Base-by-base conservation (phyloP, 1,284 basidiomycete species). In the Rhodotorula sp. region DNA sequence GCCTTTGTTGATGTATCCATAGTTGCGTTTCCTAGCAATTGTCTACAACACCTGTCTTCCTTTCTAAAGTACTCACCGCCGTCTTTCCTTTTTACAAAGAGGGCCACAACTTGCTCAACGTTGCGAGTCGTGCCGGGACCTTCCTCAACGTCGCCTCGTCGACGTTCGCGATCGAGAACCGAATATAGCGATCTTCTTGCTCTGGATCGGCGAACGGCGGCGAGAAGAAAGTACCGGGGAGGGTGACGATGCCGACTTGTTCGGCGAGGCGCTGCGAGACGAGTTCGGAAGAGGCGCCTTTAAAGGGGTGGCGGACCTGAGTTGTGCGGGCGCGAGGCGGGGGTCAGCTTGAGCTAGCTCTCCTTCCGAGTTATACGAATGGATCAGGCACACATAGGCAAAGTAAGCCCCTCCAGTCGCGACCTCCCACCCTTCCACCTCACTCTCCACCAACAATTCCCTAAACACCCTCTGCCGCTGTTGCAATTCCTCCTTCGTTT, bases 141-240 rank as follows among this genome's bases (percentile, higher is more conserved):
- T 81, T 79, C 70, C 80, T 78, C 1, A 92, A 85, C 73, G 86
- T 85, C 52, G 86, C 86, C 66, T 90, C 88, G 54, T 85, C 84
- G 26, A 92, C 87, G 79, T 92, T 93, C n/a, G 91, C 90, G 6
- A 93, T 88, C 12, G 90, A 75, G 64, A 78, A 76, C 3, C 91
- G 83, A 21, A 92, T 83, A 88, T 88, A 92, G 62, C 85, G 81
- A 67, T 85, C 84, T 64, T 81, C 81, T n/a, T 56, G 39, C 31
- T 85, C 83, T 76, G 80, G 80, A 65, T 80, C 79, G 58, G 52
- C 70, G 51, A 68, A 73, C 0, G 60, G 48, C 49, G 82, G 82
- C 78, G 81, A 81, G 82, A 93, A 93, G 81, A 92, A 91, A 0
- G 83, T 83, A 0, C 86, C 87, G 5, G 91, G 91, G 6, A 93